Base-by-base conservation (phyloP, 2,329 filamentous ascomycete genomes). In the Alternaria incomplexa region DNA sequence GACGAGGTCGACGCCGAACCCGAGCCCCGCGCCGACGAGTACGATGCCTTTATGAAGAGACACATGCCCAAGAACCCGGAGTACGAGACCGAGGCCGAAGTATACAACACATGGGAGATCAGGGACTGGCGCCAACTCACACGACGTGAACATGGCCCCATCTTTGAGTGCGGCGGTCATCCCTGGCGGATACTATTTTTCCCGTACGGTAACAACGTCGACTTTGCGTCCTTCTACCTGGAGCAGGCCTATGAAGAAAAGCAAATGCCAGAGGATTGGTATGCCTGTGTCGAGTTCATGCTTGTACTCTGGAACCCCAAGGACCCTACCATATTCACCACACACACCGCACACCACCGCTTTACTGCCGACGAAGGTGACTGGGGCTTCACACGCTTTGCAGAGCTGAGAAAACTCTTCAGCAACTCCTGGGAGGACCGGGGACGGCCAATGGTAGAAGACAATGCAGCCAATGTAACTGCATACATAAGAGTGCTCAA, bases 341-440 rank as follows among this genome's bases (percentile, higher is more conserved):
- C 86, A 54, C 91, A 97, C 73, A 86, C 85, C 46, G 96, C 96
- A n/a, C 93, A 94, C 72, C 96, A 99, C 78, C 91, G 96, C 62
- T 99, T 98, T 80, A 98, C 93, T 5, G 92, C 92, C 67, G 96
- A 98, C 46, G 96, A 99, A 80, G 93, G 93, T 23, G 96, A 99
- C 75, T 99, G 96, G 96, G 96, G 96, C 1, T 99, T 99, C 79
- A 99, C 96, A n/a, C 86, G 95, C 59, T 99, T 98, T 77, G 89
- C 93, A 12, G 96, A 98, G 79, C 86, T 97, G 53, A 87, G 93
- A 57, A 91, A 89, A 74, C 90, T 98, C 79, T 97, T 97, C 77
- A 90, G 90, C 64, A 84, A 89, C 32, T 86, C 88, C 2, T 97
- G 91, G 87, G 91, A 96, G 61, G 88, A 89, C 54, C 81, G 81